These are phyloP conservation scores for Ilex aquifolium DNA, from an alignment of 257 asterid genomes.

Conservation along the genomic window DNA sequence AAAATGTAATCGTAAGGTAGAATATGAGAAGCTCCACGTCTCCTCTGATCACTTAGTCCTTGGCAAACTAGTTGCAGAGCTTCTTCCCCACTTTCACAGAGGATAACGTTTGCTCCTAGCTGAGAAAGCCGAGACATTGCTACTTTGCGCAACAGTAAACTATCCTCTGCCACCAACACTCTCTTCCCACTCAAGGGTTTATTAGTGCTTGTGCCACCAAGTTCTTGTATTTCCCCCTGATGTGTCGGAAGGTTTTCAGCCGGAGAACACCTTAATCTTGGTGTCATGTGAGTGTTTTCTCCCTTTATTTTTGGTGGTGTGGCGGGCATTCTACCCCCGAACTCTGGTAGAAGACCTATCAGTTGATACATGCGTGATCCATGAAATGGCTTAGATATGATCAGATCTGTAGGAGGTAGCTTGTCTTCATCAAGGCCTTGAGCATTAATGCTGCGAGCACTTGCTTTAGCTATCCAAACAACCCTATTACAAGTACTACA, in stretches of 20 bases:
- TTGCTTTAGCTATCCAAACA: conserved; percentile 54
- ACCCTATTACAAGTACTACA: conserved; percentile 31
- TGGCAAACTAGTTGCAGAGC: conserved; percentile 39
- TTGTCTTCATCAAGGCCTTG: conserved; percentile 38
- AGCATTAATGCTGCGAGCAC: conserved; percentile 2
- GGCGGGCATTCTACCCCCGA: conserved; percentile 21
- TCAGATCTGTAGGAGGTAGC: conserved; percentile 44
- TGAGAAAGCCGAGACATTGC: conserved; percentile 26
- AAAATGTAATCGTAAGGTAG: conserved; percentile 55
- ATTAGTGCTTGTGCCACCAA: conserved; percentile 4
- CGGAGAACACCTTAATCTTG: conserved; percentile 1
- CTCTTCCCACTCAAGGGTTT: conserved; percentile 47
- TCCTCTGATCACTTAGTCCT: conserved; percentile 12
- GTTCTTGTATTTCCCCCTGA: conserved; percentile 13
- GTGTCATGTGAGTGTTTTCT: conserved; percentile 3
- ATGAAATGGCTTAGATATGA: conserved; percentile 60
- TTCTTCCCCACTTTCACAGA: conserved; percentile 50
- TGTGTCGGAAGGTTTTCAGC: neutral
- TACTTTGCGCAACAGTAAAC: conserved; percentile 25
- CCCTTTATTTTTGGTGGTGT: conserved; percentile 2
- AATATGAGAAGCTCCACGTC: conserved; percentile 1
- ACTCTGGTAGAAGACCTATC: conserved; percentile 53
- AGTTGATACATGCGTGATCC: conserved; percentile 58
- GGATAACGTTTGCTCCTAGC: conserved; percentile 40
- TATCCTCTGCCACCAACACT: conserved; percentile 62